Conservation (phyloP, 139 green algal genomes). For the Edaphochlamys debaryana region DNA sequence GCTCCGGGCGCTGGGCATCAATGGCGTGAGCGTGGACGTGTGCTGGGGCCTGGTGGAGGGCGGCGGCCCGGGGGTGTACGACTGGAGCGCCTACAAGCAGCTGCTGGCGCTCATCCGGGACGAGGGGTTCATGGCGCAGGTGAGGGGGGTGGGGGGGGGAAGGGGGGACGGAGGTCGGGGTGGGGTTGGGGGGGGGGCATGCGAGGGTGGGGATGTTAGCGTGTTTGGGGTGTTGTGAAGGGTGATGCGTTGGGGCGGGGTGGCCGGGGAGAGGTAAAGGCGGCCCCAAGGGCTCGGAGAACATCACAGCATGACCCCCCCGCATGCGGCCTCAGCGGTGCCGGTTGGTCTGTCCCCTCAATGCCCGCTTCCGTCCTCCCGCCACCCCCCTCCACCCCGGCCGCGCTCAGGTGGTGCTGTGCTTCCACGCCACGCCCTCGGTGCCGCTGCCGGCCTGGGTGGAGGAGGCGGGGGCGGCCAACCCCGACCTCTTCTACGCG, state of each 20-base stretch:
- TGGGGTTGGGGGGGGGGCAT: too few species aligned
- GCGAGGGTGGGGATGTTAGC: too few species aligned
- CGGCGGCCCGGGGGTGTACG: constrained; percentile 40
- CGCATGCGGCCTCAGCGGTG: too few species aligned
- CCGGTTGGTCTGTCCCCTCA: too few species aligned
- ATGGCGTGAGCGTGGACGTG: constrained; percentile 57
- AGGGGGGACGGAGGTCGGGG: too few species aligned
- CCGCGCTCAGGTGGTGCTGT: constrained; percentile 60
- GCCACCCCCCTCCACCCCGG: too few species aligned
- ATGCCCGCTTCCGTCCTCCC: too few species aligned
- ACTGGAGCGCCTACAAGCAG: constrained; percentile 60
- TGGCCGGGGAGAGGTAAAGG: too few species aligned
- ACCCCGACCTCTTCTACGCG: constrained; percentile 68
- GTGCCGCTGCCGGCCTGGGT: constrained; percentile 63
- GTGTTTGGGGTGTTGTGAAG: background rate
- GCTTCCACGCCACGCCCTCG: constrained; percentile 54
- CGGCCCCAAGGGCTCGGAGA: too few species aligned
- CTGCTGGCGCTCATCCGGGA: constrained; percentile 54
- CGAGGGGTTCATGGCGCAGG: constrained; percentile 57
- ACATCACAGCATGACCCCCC: too few species aligned
- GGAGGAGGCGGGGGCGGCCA: constrained; percentile 41
- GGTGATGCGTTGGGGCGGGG: too few species aligned
- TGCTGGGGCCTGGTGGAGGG: constrained; percentile 62
- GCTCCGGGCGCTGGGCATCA: constrained; percentile 56
- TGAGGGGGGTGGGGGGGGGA: too few species aligned